These are phyloP conservation scores for Amyloporia xantha DNA, from an alignment of 768 basidiomycete genomes.

Conservation along the genomic window DNA sequence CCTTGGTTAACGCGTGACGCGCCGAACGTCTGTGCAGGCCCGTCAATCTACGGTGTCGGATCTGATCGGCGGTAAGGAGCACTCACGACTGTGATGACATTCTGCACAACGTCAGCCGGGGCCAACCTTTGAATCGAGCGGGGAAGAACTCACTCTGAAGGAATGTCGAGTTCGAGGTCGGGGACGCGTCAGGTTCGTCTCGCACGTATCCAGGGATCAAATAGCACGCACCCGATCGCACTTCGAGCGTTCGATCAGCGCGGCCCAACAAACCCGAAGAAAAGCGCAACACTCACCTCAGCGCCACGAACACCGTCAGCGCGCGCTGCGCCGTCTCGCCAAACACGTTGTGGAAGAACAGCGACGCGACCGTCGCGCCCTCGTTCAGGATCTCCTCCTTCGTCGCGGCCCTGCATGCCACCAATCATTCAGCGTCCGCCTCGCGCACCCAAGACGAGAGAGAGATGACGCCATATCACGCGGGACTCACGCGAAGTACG, in stretches of 20 bases:
- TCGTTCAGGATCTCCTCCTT: conserved; percentile 42
- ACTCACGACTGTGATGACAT: conserved; percentile 21
- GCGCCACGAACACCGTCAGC: conserved; percentile 49
- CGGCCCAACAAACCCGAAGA: not conserved
- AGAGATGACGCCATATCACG: conserved; percentile 1
- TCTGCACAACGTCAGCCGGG: conserved; percentile 7
- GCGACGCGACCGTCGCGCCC: conserved; percentile 50
- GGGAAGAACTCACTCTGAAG: conserved; percentile 9
- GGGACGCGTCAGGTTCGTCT: no score
- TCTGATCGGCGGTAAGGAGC: no score
- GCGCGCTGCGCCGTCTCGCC: conserved; percentile 45
- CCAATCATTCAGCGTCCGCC: not conserved
- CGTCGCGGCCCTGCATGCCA: conserved; percentile 30
- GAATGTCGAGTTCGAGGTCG: no score
- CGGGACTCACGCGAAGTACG: conserved; percentile 43
- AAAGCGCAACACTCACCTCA: conserved; percentile 32
- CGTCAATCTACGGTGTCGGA: conserved; percentile 1
- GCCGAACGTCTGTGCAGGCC: conserved; percentile 37
- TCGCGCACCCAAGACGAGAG: no score
- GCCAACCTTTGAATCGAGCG: no score
- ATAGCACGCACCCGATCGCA: conserved; percentile 26
- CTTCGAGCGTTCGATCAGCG: conserved; percentile 15
- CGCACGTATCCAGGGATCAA: no score
- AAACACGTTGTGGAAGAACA: conserved; percentile 57
- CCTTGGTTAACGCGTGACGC: conserved; percentile 49